Evolutionary conservation across 2,329 filamentous ascomycete species (phyloP), one percentile per base, ranked within the genome.

Genomic region (Metarhizium brunneum): DNA sequence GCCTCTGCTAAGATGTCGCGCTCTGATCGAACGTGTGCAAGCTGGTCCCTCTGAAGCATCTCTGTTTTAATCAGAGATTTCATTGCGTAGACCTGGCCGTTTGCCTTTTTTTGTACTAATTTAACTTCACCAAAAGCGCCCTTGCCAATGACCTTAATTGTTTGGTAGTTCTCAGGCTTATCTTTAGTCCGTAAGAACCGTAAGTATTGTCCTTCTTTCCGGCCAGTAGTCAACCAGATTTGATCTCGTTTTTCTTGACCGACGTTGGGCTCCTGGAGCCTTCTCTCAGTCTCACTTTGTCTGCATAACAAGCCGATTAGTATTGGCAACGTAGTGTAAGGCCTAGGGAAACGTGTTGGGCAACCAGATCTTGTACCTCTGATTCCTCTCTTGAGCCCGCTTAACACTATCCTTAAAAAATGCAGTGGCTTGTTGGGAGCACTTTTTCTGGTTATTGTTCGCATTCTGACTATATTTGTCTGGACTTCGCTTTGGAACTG

Each of bases 331-430:
- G 43, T 25, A 54, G 18, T 49, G 48, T 25, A 30, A 48, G 35
- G 36, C 47, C 42, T 32, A 50, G 16, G 16, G 8, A 38, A 16
- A 13, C 20, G 7, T 32, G 35, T 36, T 36, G 13, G 35, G 35
- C 35, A 36, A 6, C 5, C 3, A 36, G 13, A 36, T 43, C 35
- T 36, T 80, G 64, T 75, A 95, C 92, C 92, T 87, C 72, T 95
- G 86, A 71, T 99, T 99, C 57, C 94, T 86, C 74, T 97, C 94
- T 63, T 92, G 84, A 52, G 94, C 94, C 64, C 94, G 85, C 78
- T 95, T 92, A 55, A 99, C 95, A 69, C 92, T 97, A 73, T 99
- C 92, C 73, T 95, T 95, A 83, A 97, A 99, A 77, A 97, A 97
- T 64, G 94, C 90, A 56, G 87, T 84, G 42, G 95, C 88, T 66